Evolutionary conservation across 2,329 filamentous ascomycete genomes (phyloP).

Genomic region (Fusarium avenaceum): DNA sequence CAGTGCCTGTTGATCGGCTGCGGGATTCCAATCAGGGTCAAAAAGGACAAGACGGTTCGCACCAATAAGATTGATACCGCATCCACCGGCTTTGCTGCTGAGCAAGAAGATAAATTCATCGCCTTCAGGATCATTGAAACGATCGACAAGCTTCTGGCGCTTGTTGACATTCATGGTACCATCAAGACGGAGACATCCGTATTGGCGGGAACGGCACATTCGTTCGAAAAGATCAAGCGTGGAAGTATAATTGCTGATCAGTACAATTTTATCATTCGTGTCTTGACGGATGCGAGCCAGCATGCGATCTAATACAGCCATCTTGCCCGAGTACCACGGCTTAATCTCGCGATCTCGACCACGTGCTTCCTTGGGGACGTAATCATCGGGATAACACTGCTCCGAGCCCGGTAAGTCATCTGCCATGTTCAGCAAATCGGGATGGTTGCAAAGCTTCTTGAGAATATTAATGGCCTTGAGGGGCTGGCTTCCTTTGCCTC

Average conservation of each 20-base stretch:
- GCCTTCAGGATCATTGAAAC: conserved; percentile 94
- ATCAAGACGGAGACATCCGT: conserved; percentile 90
- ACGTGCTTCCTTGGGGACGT: conserved; percentile 86
- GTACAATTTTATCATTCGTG: conserved; percentile 98
- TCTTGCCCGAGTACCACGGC: conserved; percentile 97
- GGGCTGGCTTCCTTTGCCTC: conserved; percentile 94
- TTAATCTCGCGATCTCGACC: conserved; percentile 94
- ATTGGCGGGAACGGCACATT: conserved; percentile 85
- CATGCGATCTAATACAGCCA: conserved; percentile 98
- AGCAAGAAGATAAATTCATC: conserved; percentile 95
- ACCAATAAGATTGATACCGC: conserved; percentile 94
- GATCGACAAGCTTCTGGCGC: conserved; percentile 95
- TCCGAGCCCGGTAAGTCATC: conserved; percentile 91
- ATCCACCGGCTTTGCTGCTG: conserved; percentile 95
- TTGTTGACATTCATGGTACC: conserved; percentile 99
- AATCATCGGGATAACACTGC: conserved; percentile 84
- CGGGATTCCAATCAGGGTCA: conserved; percentile 98
- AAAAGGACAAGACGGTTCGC: conserved; percentile 96
- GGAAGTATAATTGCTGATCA: conserved; percentile 98
- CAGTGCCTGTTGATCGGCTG: conserved; percentile 95
- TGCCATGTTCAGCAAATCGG: conserved; percentile 87
- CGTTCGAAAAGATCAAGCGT: conserved; percentile 95
- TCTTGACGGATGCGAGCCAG: conserved; percentile 93
- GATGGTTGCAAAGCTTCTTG: conserved; percentile 99
- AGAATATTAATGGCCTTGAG: conserved; percentile 96